phyloP scores from a whole-genome alignment of 1,284 basidiomycete species.

The Boletus smithii region DNA sequence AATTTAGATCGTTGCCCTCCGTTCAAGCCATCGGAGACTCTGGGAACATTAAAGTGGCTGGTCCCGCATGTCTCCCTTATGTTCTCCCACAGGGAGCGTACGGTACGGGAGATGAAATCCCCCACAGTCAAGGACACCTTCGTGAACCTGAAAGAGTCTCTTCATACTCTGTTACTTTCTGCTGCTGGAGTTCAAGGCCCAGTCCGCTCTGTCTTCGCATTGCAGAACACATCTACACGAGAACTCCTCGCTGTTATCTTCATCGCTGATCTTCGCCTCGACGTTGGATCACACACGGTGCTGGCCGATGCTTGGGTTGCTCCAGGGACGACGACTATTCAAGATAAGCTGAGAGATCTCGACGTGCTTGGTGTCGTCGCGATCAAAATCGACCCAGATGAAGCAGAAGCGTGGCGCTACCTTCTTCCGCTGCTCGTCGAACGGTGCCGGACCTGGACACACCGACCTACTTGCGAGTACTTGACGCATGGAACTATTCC shows the following conservation, averaged over 20 bases:
- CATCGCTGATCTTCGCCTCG: slow-evolving; percentile 42
- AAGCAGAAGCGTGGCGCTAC: slow-evolving; percentile 43
- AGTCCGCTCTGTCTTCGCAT: slow-evolving; percentile 26
- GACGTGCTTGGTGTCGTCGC: slow-evolving; percentile 14
- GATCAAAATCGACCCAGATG: slow-evolving; percentile 22
- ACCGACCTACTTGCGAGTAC: slow-evolving; percentile 47
- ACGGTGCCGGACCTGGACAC: slow-evolving; percentile 51
- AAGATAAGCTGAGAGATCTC: not conserved
- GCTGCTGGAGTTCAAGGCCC: slow-evolving; percentile 23
- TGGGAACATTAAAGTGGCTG: slow-evolving; percentile 29
- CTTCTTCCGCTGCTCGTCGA: slow-evolving; percentile 47
- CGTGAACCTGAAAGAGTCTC: slow-evolving; percentile 32
- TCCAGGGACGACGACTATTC: slow-evolving; percentile 28
- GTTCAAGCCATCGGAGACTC: slow-evolving; percentile 18
- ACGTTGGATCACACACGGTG: slow-evolving; percentile 43
- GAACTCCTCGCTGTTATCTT: slow-evolving; percentile 39
- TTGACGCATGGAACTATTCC: slow-evolving; percentile 30
- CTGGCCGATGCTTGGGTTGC: slow-evolving; percentile 44
- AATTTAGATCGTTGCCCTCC: slow-evolving; percentile 38
- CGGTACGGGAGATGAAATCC: slow-evolving; percentile 3
- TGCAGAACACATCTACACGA: slow-evolving; percentile 29
- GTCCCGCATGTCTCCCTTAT: slow-evolving; percentile 29
- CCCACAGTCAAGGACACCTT: slow-evolving; percentile 22
- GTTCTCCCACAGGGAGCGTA: slow-evolving; percentile 33
- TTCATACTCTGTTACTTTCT: slow-evolving; percentile 33